Conservation (phyloP, 768 basidiomycete genomes). For the Saitozyma podzolica region DNA sequence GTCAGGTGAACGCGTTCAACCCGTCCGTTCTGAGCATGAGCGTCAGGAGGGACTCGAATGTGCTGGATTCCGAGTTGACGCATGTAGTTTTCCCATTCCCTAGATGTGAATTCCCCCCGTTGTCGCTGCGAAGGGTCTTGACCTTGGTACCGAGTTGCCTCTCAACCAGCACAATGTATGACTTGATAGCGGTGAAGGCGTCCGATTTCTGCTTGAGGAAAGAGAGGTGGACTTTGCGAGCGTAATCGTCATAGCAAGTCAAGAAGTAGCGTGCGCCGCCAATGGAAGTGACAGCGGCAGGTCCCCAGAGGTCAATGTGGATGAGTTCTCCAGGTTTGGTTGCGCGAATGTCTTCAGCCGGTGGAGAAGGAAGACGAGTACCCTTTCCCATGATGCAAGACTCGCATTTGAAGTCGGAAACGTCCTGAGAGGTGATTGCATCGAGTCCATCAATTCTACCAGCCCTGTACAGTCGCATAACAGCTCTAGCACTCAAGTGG, state of each 20-base stretch:
- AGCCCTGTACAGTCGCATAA: conserved; percentile 7
- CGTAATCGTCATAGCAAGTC: conserved; percentile 17
- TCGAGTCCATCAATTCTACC: too few relatives aligned
- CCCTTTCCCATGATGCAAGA: background rate
- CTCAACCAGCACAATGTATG: conserved; percentile 10
- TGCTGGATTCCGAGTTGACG: conserved; percentile 7
- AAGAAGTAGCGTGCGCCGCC: conserved; percentile 12
- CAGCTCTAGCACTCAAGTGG: background rate
- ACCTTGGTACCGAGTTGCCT: conserved; percentile 7
- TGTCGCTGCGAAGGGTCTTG: conserved; percentile 16
- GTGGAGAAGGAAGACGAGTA: background rate
- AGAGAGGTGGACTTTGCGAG: conserved; percentile 6
- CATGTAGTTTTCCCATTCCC: too few relatives aligned
- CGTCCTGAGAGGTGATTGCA: background rate
- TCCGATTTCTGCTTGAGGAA: conserved; percentile 26
- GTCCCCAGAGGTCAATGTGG: conserved; percentile 6
- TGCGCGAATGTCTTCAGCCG: background rate
- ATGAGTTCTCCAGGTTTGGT: background rate
- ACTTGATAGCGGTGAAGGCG: conserved; percentile 7
- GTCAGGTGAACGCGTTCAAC: conserved; percentile 13
- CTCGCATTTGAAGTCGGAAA: conserved; percentile 1
- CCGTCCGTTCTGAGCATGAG: conserved; percentile 12
- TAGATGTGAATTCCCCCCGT: conserved; percentile 20
- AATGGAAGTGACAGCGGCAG: conserved; percentile 5
- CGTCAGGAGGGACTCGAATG: conserved; percentile 1